These are phyloP conservation scores for Syzygium jambos DNA, from an alignment of 345 rosid species.

Conservation along the genomic window DNA sequence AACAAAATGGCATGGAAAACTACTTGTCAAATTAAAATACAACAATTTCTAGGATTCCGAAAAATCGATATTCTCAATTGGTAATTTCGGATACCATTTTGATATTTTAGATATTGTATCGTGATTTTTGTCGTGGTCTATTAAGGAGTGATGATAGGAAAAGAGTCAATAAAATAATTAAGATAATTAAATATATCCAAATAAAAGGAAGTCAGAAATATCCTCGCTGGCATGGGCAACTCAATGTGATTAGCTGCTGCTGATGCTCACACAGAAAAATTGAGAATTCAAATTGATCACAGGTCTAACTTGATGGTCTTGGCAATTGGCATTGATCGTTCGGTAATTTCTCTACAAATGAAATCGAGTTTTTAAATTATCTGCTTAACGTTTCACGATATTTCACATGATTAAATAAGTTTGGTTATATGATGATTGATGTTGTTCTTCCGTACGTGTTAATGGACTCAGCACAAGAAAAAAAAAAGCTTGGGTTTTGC, in stretches of 20 bases:
- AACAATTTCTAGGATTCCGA: too few relatives aligned
- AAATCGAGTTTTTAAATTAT: neutral
- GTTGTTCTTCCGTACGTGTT: neutral
- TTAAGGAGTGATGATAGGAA: neutral
- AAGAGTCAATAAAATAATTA: neutral
- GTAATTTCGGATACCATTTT: too few relatives aligned
- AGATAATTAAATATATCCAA: fast-evolving
- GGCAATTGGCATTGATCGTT: neutral
- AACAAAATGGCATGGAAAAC: too few relatives aligned
- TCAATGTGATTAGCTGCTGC: neutral
- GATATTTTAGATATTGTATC: too few relatives aligned
- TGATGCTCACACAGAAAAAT: neutral
- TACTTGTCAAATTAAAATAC: too few relatives aligned
- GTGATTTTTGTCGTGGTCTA: too few relatives aligned
- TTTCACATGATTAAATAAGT: neutral
- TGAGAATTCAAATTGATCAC: neutral
- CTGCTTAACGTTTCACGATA: neutral
- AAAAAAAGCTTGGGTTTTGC: neutral
- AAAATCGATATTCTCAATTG: too few relatives aligned
- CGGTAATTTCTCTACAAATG: neutral
- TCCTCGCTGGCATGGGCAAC: neutral
- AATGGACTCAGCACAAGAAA: neutral
- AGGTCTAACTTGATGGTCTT: neutral
- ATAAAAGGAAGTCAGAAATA: neutral
- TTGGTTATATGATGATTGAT: neutral